Conservation (phyloP, 2,329 filamentous ascomycete species). For the Teratosphaeria destructans region DNA sequence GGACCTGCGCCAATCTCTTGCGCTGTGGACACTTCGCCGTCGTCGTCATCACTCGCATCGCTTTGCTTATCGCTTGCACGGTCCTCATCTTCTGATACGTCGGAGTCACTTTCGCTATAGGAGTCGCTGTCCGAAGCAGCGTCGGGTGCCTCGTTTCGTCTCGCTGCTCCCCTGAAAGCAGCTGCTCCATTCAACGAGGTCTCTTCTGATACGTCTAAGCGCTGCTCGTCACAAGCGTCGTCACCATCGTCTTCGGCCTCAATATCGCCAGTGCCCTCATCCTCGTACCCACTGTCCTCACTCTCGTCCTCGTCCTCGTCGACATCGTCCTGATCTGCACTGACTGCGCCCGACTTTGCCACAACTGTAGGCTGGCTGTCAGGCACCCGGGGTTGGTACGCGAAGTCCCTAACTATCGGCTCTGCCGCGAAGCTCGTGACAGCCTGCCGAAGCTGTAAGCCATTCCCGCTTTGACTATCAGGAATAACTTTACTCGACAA, state of each 20-base stretch:
- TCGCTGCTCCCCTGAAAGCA: not conserved
- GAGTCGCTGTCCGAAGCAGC: not conserved
- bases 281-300: not conserved
- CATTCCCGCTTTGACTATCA: not conserved
- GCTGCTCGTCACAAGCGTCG: not conserved
- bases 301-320: not conserved
- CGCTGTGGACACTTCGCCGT: not conserved
- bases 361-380: not conserved
- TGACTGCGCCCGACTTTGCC: not conserved
- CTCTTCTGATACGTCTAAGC: too few species aligned
- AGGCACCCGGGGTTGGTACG: not conserved
- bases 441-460: not conserved
- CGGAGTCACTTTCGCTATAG: not conserved
- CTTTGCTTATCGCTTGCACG: not conserved
- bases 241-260: not conserved
- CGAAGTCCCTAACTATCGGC: not conserved
- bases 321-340: not conserved
- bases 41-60: not conserved
- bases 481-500: not conserved
- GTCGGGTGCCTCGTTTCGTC: not conserved
- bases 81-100: not conserved
- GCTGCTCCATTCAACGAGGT: not conserved
- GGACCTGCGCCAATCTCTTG: not conserved
- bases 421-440: not conserved
- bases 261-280: not conserved